A percentile compares a stretch with the other conserved stretches of the same genome.
Evolutionary conservation across 441 rosid genomes (phyloP).

Genomic region (Bruguiera hainesii): DNA sequence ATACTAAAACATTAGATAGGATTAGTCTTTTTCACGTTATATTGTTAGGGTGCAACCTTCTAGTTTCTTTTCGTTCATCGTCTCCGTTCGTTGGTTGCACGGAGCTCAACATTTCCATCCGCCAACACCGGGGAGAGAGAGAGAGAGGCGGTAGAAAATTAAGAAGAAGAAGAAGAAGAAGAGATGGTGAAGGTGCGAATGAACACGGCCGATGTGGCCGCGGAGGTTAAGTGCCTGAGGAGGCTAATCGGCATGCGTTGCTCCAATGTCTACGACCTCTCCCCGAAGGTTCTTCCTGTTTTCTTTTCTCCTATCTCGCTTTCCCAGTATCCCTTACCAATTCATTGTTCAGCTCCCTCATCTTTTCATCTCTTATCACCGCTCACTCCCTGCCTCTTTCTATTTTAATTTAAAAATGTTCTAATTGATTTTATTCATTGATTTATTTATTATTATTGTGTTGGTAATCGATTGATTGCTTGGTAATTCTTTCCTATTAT

Average conservation of each 20-base stretch:
- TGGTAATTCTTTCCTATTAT: neutral
- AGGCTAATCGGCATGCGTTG: conserved; percentile 94
- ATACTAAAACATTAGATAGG: too few species aligned
- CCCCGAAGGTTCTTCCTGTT: conserved; percentile 58
- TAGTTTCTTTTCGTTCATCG: too few species aligned
- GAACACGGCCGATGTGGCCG: conserved; percentile 92
- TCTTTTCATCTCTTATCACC: too few species aligned
- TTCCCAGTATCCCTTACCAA: neutral
- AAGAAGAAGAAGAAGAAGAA: neutral
- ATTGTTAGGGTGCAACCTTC: too few species aligned
- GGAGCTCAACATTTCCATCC: too few species aligned
- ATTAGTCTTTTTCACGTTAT: too few species aligned
- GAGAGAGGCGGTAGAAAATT: neutral
- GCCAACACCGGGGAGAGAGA: too few species aligned
- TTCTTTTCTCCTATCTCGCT: neutral
- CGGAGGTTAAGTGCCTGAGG: conserved; percentile 91
- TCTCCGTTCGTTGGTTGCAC: too few species aligned
- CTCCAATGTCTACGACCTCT: conserved; percentile 93
- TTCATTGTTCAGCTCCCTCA: neutral
- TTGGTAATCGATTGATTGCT: neutral
- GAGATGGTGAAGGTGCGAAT: conserved; percentile 31
- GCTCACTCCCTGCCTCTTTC: neutral
- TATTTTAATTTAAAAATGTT: neutral
- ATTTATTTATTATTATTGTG: neutral
- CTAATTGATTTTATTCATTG: too few species aligned